These are phyloP conservation scores for Aspergillus persii DNA, from an alignment of 2,329 filamentous ascomycete species.

Conservation along the genomic window DNA sequence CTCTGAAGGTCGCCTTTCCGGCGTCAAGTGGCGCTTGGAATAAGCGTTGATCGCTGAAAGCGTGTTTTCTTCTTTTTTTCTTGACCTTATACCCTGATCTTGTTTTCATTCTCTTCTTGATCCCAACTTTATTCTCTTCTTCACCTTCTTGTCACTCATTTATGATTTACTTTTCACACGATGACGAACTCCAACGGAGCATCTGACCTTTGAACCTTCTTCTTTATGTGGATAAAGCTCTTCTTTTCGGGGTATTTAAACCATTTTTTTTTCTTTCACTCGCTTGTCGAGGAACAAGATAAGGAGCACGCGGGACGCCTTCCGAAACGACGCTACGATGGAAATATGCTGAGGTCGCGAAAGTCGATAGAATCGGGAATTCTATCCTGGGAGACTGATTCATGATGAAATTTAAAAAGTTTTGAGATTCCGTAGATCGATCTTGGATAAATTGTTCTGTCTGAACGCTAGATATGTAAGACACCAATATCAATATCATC, in stretches of 20 bases:
- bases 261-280: neutral
- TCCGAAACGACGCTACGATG: neutral
- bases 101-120: slow-evolving; percentile 5
- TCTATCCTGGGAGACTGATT: neutral
- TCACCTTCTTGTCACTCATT: neutral
- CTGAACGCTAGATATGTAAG: neutral
- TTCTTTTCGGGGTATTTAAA: slow-evolving; percentile 6
- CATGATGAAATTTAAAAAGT: slow-evolving; percentile 4
- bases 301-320: neutral
- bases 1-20: slow-evolving; percentile 40
- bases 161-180: neutral
- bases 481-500: neutral
- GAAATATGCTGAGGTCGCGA: neutral
- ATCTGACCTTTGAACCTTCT: neutral
- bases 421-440: neutral
- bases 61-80: slow-evolving; percentile 18
- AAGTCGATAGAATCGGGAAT: neutral
- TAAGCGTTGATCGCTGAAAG: slow-evolving; percentile 27
- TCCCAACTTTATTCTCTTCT: neutral
- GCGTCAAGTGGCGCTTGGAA: slow-evolving; percentile 43
- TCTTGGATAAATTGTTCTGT: neutral
- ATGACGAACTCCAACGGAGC: neutral
- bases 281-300: neutral
- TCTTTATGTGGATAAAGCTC: slow-evolving; percentile 5
- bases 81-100: slow-evolving; percentile 6